A percentile compares a stretch with the other conserved stretches of the same genome.
Evolutionary conservation across 495 filamentous ascomycete genomes (phyloP).

Genomic region (Penicillium antarcticum): DNA sequence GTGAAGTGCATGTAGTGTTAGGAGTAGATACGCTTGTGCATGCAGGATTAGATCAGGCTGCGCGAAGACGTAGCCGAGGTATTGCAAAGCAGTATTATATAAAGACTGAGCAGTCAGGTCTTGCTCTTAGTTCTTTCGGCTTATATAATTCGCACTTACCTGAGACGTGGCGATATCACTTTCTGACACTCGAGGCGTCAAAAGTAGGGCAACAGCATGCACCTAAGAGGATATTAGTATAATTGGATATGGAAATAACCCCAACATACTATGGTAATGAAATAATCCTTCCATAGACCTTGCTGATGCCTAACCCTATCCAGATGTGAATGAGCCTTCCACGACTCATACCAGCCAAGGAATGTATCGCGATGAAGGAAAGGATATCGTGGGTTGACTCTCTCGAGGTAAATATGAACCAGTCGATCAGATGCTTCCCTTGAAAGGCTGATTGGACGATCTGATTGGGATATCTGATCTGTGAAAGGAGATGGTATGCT

Average conservation of each 20-base stretch:
- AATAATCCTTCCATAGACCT: constrained; percentile 17
- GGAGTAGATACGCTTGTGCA: constrained; percentile 21
- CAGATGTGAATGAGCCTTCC: constrained; percentile 3
- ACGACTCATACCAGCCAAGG: constrained; percentile 16
- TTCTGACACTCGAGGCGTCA: constrained; percentile 16
- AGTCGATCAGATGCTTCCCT: constrained; percentile 3
- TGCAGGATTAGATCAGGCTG: constrained; percentile 14
- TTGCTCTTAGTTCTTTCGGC: not conserved
- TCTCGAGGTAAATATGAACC: constrained; percentile 15
- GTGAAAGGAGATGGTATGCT: not conserved
- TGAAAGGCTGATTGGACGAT: not conserved
- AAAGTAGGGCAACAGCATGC: constrained; percentile 17
- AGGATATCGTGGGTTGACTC: constrained; percentile 23
- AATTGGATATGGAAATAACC: not conserved
- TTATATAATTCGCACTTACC: not conserved
- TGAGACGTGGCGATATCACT: constrained; percentile 17
- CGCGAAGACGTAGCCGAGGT: constrained; percentile 10
- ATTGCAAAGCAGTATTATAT: constrained; percentile 14
- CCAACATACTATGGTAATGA: constrained; percentile 15
- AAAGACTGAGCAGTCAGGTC: constrained; percentile 3
- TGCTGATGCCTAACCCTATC: not conserved
- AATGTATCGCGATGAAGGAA: constrained; percentile 19
- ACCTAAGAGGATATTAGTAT: constrained; percentile 5
- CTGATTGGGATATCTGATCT: not conserved
- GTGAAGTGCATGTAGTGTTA: constrained; percentile 23